Conservation (phyloP, 345 rosid species). For the Abelmoschus esculentus region DNA sequence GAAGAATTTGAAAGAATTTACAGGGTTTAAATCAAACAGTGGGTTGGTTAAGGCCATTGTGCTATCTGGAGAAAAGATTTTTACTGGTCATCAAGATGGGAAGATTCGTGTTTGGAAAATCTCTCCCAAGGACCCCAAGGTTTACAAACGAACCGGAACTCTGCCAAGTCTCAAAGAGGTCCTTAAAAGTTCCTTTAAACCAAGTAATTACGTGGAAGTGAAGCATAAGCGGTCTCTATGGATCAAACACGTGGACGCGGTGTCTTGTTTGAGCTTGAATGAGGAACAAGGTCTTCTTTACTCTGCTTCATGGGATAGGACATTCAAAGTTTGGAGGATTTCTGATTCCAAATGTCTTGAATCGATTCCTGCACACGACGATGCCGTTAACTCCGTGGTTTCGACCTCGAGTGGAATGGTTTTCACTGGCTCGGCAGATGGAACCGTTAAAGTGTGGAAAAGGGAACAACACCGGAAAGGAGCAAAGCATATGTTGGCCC, state of each 20-base stretch:
- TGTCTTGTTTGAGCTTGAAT: slow-evolving; percentile 71
- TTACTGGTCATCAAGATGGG: slow-evolving; percentile 94
- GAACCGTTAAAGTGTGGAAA: slow-evolving; percentile 85
- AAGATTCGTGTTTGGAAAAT: slow-evolving; percentile 89
- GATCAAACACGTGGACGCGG: slow-evolving; percentile 90
- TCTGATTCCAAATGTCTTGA: slow-evolving; percentile 83
- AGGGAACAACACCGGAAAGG: slow-evolving; percentile 45
- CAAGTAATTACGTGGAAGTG: slow-evolving; percentile 74
- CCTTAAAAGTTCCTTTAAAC: slow-evolving; percentile 75
- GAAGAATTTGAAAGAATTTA: slow-evolving; percentile 79
- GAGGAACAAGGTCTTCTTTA: slow-evolving; percentile 60
- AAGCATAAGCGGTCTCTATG: slow-evolving; percentile 64
- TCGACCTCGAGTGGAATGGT: slow-evolving; percentile 42
- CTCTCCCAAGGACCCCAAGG: slow-evolving; percentile 50
- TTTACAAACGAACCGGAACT: slow-evolving; percentile 71
- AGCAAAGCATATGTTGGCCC: slow-evolving; percentile 47
- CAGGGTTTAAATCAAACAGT: slow-evolving; percentile 85
- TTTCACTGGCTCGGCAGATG: slow-evolving; percentile 91
- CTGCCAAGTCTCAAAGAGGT: slow-evolving; percentile 81
- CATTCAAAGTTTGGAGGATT: slow-evolving; percentile 84
- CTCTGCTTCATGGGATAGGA: slow-evolving; percentile 92
- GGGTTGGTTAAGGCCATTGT: slow-evolving; percentile 90
- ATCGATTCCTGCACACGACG: slow-evolving; percentile 81
- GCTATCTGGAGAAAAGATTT: slow-evolving; percentile 66
- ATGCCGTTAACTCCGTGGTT: slow-evolving; percentile 79